Percentiles rank a stretch among this genome's conserved stretches.
Evolutionary conservation across 768 basidiomycete species (phyloP).

Genomic region (Dioszegia aurantiaca): DNA sequence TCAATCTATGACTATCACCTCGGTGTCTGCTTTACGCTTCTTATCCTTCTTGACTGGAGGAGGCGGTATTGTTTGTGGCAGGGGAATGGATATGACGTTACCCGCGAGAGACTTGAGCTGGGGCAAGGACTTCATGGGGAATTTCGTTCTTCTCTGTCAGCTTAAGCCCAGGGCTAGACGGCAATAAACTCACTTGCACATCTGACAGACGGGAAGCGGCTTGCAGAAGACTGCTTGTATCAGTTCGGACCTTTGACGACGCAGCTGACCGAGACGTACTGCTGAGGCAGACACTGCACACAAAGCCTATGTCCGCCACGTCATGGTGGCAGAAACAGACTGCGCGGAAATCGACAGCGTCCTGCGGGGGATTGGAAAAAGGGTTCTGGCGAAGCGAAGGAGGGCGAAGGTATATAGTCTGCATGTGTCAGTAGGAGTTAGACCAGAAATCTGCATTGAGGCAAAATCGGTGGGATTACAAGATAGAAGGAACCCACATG

Average conservation of each 20-base stretch:
- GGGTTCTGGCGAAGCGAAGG: conserved; percentile 66
- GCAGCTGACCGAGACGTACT: conserved; percentile 64
- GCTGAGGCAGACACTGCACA: conserved; percentile 96
- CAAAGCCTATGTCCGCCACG: conserved; percentile 92
- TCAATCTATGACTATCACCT: conserved; percentile 17
- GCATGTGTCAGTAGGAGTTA: not conserved
- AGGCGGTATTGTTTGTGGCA: conserved; percentile 38
- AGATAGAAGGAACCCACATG: no score
- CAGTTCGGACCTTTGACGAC: not conserved
- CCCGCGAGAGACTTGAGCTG: conserved; percentile 34
- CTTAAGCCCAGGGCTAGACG: not conserved
- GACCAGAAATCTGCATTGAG: no score
- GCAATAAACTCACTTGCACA: conserved; percentile 66
- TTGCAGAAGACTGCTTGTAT: conserved; percentile 75
- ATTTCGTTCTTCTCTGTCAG: conserved; percentile 68
- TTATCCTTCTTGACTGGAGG: conserved; percentile 6
- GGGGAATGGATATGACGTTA: conserved; percentile 33
- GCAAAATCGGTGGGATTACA: no score
- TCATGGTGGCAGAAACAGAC: conserved; percentile 99
- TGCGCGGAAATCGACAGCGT: conserved; percentile 92
- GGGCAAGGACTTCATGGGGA: conserved; percentile 83
- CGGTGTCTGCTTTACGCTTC: conserved; percentile 12
- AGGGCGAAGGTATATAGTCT: conserved; percentile 82
- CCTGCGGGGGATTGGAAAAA: conserved; percentile 83
- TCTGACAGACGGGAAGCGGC: conserved; percentile 87